A percentile compares a stretch with the other conserved stretches of the same genome.
Evolutionary conservation across 2,329 filamentous ascomycete species (phyloP).

Genomic region (Diaporthe amygdali): DNA sequence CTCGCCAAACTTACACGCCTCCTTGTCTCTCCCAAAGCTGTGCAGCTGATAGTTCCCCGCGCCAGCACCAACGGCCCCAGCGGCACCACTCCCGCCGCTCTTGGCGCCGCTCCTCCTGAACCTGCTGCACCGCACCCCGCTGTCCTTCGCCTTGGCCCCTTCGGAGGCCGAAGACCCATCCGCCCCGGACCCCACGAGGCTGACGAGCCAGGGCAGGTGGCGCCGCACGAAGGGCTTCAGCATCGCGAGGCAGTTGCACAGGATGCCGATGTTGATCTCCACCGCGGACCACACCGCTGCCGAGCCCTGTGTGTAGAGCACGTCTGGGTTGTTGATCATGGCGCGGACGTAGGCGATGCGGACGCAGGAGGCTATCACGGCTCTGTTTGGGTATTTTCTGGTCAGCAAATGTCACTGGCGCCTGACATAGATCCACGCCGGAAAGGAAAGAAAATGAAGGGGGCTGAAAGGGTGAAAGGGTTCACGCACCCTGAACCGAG

Average conservation of each 20-base stretch:
- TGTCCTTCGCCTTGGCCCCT: background rate
- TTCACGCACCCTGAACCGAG: conserved; percentile 47
- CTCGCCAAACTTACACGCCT: background rate
- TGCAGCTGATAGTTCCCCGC: conserved; percentile 21
- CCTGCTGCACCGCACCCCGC: background rate
- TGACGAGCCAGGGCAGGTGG: conserved; percentile 28
- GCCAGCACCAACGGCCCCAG: background rate
- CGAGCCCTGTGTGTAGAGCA: conserved; percentile 34
- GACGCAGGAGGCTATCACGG: conserved; percentile 32
- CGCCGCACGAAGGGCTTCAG: conserved; percentile 31
- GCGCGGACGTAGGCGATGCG: conserved; percentile 33
- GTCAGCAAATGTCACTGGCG: background rate
- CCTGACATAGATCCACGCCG: too few species aligned
- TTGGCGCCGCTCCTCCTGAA: conserved; percentile 1
- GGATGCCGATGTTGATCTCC: conserved; percentile 40
- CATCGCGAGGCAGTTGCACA: conserved; percentile 33
- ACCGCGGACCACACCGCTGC: conserved; percentile 36
- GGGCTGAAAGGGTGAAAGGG: background rate
- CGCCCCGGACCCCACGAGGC: conserved; percentile 14
- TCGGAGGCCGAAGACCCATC: background rate
- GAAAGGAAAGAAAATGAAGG: background rate
- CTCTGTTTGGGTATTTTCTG: conserved; percentile 20
- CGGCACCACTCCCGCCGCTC: background rate
- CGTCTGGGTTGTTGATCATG: conserved; percentile 37
- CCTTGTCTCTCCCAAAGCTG: conserved; percentile 21